phyloP scores from a whole-genome alignment of 352 stramenopile genomes.

The Globisporangium paddicum region DNA sequence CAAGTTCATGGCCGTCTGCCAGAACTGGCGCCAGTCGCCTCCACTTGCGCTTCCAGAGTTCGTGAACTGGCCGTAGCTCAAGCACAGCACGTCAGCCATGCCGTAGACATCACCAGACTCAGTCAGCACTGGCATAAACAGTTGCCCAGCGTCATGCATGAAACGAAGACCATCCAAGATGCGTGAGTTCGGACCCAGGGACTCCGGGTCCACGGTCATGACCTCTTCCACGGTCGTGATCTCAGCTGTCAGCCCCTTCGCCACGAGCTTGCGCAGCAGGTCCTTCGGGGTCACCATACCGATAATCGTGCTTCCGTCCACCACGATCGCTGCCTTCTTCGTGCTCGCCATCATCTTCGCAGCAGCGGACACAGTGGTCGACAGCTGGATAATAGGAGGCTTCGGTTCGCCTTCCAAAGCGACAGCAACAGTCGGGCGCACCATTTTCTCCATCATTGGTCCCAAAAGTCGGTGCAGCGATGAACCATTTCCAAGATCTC shows the following conservation, averaged over 20 bases:
- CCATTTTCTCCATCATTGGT: conserved; percentile 89
- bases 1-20: conserved; percentile 84
- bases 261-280: conserved; percentile 81
- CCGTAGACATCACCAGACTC: conserved; percentile 76
- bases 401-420: conserved; percentile 78
- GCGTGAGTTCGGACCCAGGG: conserved; percentile 63
- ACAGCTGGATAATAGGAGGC: conserved; percentile 69
- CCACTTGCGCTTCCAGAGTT: conserved; percentile 66
- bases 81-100: conserved; percentile 85
- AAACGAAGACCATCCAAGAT: conserved; percentile 81
- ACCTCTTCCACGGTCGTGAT: conserved; percentile 78
- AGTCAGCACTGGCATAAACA: conserved; percentile 82
- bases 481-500: conserved; percentile 63
- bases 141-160: conserved; percentile 81
- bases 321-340: conserved; percentile 83
- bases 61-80: conserved; percentile 87
- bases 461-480: conserved; percentile 70
- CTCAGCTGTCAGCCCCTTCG: conserved; percentile 70
- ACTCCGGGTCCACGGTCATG: conserved; percentile 82
- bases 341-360: conserved; percentile 84
- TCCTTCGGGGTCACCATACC: conserved; percentile 87
- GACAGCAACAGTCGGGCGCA: conserved; percentile 74
- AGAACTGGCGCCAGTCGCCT: conserved; percentile 86
- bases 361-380: conserved; percentile 61
- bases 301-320: conserved; percentile 64